Evolutionary conservation across 208 protist species (phyloP), one percentile per base, ranked within the genome.

Genomic region (Spongospora subterranea): DNA sequence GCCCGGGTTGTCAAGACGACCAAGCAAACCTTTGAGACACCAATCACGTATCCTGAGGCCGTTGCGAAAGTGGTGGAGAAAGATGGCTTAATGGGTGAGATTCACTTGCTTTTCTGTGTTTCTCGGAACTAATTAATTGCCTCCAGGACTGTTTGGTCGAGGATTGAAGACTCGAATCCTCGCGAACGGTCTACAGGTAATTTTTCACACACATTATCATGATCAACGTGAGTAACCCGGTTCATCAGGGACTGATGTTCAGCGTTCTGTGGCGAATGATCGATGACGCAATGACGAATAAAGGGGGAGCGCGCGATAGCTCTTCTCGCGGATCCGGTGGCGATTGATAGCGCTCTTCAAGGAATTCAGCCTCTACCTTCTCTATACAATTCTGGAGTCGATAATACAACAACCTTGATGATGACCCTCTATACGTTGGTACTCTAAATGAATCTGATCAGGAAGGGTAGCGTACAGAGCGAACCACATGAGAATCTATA

Each of bases 1-100:
- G 89, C 95, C 1, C 93, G 95, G 32, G 95, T 96, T 6, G 89
- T 96, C 88, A 96, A 96, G 90, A 96, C 94, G 0, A 94, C 91
- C 39, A 93, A 94, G 60, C 94, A 96, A 65, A 94, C 93, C n/a
- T 88, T 0, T 24, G 60, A 38, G 64, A 90, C 64, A 0, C 43
- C 77, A n/a, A 91, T 95, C 17, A 71, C 89, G 0, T 95, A 95
- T 90, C 0, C 32, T 20, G 45, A 93, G 29, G 88, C 77, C 11
- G 89, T 91, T 20, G 0, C 0, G 92, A n/a, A 46, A 13, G 0
- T 92, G 45, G 71, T 82, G 6, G n/a, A 82, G 35, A 82, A 82
- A n/a, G 71, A 82, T 43, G 71, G 71, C 40, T 20, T 82, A 20
- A 6, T 40, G 35, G 71, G 71, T 82, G 6, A 17, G 6, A 43